phyloP scores from a whole-genome alignment of 345 rosid species.

The Bruguiera parviflora region DNA sequence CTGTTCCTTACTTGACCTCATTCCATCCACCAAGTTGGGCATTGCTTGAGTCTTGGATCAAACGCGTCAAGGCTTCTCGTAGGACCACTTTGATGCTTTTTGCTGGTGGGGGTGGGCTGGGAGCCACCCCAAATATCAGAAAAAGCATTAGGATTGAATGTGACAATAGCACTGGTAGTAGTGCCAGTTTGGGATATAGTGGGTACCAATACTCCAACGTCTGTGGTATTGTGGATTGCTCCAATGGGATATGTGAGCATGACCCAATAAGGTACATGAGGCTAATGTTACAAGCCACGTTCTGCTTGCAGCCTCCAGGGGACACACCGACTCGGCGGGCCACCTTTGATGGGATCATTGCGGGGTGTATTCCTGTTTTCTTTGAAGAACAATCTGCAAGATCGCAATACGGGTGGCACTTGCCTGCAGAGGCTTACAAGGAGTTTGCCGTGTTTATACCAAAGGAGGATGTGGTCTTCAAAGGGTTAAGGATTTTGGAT shows the following conservation, averaged over 20 bases:
- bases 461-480: slow-evolving; percentile 79
- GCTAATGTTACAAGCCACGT: slow-evolving; percentile 69
- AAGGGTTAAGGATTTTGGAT: slow-evolving; percentile 60
- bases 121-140: slow-evolving; percentile 56
- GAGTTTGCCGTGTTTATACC: slow-evolving; percentile 67
- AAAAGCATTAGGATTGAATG: slow-evolving; percentile 84
- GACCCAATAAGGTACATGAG: slow-evolving; percentile 78
- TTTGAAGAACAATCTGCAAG: slow-evolving; percentile 78
- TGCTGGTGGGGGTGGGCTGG: slow-evolving; percentile 85
- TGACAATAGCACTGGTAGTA: slow-evolving; percentile 27
- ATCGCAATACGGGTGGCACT: slow-evolving; percentile 72
- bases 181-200: neutral
- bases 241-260: slow-evolving; percentile 83
- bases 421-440: slow-evolving; percentile 46
- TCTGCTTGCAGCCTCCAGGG: slow-evolving; percentile 91
- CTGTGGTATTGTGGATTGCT: slow-evolving; percentile 83
- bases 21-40: slow-evolving; percentile 73
- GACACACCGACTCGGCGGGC: slow-evolving; percentile 85
- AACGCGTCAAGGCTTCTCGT: slow-evolving; percentile 49
- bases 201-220: slow-evolving; percentile 29
- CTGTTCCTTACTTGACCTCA: slow-evolving; percentile 85
- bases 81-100: slow-evolving; percentile 64
- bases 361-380: slow-evolving; percentile 92
- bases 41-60: slow-evolving; percentile 64
- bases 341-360: slow-evolving; percentile 73